These are phyloP conservation scores for Irpex rosettiformis DNA, from an alignment of 1,284 basidiomycete species.

Conservation along the genomic window DNA sequence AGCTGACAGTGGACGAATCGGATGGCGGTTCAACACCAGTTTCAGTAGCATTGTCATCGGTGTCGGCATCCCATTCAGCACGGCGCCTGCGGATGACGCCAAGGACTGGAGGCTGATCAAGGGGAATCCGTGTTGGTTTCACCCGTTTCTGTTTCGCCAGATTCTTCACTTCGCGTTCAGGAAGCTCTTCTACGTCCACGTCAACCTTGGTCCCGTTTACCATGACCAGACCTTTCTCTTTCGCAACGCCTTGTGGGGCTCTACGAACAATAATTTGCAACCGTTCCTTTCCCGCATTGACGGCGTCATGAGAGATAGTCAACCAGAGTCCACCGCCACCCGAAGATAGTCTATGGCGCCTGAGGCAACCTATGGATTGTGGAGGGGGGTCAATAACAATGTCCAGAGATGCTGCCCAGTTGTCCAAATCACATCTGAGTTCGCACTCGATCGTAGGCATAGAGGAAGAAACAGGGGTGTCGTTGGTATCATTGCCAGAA, in stretches of 20 bases:
- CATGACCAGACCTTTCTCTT: constrained; percentile 78
- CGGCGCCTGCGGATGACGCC: constrained; percentile 65
- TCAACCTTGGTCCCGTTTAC: constrained; percentile 87
- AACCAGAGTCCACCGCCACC: constrained; percentile 97
- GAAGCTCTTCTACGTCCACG: constrained; percentile 90
- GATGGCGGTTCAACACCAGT: constrained; percentile 16
- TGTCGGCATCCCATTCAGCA: constrained; percentile 56
- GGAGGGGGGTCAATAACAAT: constrained; percentile 96
- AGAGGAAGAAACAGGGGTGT: constrained; percentile 23
- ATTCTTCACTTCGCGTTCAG: constrained; percentile 84
- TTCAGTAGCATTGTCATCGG: constrained; percentile 28
- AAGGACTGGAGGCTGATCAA: constrained; percentile 88
- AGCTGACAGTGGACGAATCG: constrained; percentile 19
- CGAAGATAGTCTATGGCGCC: constrained; percentile 82
- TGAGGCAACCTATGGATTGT: constrained; percentile 77
- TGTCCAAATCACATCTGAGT: constrained; percentile 90
- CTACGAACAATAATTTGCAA: constrained; percentile 74
- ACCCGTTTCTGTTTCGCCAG: constrained; percentile 84
- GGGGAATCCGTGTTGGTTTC: constrained; percentile 82
- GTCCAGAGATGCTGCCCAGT: constrained; percentile 86
- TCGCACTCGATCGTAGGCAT: constrained; percentile 84
- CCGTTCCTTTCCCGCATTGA: constrained; percentile 73
- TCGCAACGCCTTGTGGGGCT: constrained; percentile 54
- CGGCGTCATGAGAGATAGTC: constrained; percentile 85
- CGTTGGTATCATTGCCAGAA: constrained; percentile 13